Conservation (phyloP, 2,329 filamentous ascomycete genomes). For the Dactylonectria estremocensis region DNA sequence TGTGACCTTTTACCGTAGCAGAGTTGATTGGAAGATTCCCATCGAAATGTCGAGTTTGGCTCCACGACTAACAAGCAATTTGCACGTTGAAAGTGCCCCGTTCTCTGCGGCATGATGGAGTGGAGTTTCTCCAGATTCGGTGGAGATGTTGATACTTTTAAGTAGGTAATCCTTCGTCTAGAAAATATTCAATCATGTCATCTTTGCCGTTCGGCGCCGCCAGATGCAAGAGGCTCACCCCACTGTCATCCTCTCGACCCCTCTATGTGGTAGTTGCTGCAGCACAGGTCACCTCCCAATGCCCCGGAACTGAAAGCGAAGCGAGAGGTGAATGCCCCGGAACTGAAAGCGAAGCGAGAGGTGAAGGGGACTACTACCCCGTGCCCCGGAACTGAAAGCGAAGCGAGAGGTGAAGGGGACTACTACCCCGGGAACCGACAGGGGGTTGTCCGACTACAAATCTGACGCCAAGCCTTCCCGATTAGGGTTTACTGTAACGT, state of each 20-base stretch:
- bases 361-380: too few species aligned
- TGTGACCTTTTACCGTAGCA: not conserved
- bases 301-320: too few species aligned
- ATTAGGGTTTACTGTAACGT: too few species aligned
- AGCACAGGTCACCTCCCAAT: not conserved
- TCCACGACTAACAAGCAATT: not conserved
- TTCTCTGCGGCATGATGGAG: conserved; percentile 8
- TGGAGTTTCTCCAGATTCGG: not conserved
- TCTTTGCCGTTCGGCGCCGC: not conserved
- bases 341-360: too few species aligned
- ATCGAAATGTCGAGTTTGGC: not conserved
- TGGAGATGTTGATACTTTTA: not conserved
- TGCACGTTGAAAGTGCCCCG: not conserved
- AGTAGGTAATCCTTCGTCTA: not conserved
- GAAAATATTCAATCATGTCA: not conserved
- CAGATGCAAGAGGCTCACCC: conserved; percentile 16
- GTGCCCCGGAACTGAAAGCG: too few species aligned
- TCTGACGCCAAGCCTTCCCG: too few species aligned
- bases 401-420: too few species aligned
- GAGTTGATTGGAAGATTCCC: conserved; percentile 1
- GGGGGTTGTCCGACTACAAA: too few species aligned
- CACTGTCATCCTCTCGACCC: not conserved
- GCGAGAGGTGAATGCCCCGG: too few species aligned
- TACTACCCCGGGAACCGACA: too few species aligned
- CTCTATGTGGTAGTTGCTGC: rapidly evolving